phyloP scores from a whole-genome alignment of 805 yeast genomes.

The Ogataea siamensis region DNA sequence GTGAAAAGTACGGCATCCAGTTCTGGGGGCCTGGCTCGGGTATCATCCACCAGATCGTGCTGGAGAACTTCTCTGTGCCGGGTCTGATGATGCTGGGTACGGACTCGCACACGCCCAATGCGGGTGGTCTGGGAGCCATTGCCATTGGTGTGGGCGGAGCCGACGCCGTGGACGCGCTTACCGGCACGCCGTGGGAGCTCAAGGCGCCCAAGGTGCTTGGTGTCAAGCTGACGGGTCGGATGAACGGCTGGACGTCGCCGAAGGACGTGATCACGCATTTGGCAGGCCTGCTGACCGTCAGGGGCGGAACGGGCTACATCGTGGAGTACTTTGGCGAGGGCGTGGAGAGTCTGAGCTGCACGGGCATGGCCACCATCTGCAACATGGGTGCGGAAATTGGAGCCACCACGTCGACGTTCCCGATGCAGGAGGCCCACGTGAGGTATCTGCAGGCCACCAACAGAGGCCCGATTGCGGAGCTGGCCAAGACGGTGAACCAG shows the following conservation, averaged over 20 bases:
- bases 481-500: conserved; percentile 64
- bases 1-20: conserved; percentile 94
- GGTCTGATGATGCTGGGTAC: conserved; percentile 96
- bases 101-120: conserved; percentile 97
- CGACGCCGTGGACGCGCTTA: conserved; percentile 96
- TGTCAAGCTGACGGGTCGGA: conserved; percentile 84
- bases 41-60: conserved; percentile 93
- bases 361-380: conserved; percentile 99
- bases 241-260: conserved; percentile 95
- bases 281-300: conserved; percentile 90
- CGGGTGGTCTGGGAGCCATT: conserved; percentile 97
- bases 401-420: conserved; percentile 97
- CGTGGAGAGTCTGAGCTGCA: conserved; percentile 82
- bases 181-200: conserved; percentile 98
- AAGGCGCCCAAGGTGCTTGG: conserved; percentile 96
- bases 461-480: conserved; percentile 80
- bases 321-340: conserved; percentile 98
- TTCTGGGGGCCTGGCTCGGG: conserved; percentile 99
- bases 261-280: conserved; percentile 92
- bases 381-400: conserved; percentile 99
- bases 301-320: conserved; percentile 97
- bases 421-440: conserved; percentile 87
- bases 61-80: conserved; percentile 96
- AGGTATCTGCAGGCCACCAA: conserved; percentile 84
- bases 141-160: conserved; percentile 99